These are phyloP conservation scores for Penicillium dipodomyicola DNA, from an alignment of 495 filamentous ascomycete species.

Conservation along the genomic window DNA sequence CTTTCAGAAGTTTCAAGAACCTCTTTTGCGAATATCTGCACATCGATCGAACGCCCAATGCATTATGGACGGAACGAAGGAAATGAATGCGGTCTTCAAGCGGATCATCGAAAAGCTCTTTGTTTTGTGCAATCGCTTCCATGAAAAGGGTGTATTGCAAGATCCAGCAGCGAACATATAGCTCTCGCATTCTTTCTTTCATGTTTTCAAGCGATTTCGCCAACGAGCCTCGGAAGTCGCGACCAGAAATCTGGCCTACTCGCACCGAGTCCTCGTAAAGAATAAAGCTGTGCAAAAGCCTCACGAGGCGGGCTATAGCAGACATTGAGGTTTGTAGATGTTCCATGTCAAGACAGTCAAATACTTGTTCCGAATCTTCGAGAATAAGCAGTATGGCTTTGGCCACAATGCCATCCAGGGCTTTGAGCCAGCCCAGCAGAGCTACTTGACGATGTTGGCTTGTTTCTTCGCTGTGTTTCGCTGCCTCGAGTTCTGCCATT, in stretches of 20 bases:
- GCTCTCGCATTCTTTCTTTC: conserved; percentile 74
- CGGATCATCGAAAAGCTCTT: conserved; percentile 56
- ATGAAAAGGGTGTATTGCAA: conserved; percentile 72
- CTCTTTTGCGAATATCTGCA: conserved; percentile 82
- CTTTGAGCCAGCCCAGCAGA: conserved; percentile 71
- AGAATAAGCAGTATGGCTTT: conserved; percentile 62
- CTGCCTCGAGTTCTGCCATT: conserved; percentile 64
- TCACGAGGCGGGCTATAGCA: conserved; percentile 62
- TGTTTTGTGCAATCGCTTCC: conserved; percentile 68
- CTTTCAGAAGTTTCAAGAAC: conserved; percentile 84
- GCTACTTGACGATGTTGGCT: conserved; percentile 61
- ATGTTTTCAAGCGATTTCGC: conserved; percentile 53
- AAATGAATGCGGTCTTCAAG: conserved; percentile 71
- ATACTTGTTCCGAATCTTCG: conserved; percentile 63
- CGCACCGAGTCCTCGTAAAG: conserved; percentile 79
- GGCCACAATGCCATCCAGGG: conserved; percentile 70
- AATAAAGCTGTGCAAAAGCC: conserved; percentile 72
- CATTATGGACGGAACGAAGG: conserved; percentile 75
- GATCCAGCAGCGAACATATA: conserved; percentile 86
- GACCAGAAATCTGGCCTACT: conserved; percentile 59
- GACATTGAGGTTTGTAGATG: conserved; percentile 69
- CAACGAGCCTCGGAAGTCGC: conserved; percentile 41
- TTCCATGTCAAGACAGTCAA: conserved; percentile 79
- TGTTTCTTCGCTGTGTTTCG: conserved; percentile 58
- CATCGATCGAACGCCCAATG: conserved; percentile 78